A percentile compares a stretch with the other conserved stretches of the same genome.
phyloP scores from a whole-genome alignment of 176 grass and related monocot genomes.

The Cenchrus purpureus region DNA sequence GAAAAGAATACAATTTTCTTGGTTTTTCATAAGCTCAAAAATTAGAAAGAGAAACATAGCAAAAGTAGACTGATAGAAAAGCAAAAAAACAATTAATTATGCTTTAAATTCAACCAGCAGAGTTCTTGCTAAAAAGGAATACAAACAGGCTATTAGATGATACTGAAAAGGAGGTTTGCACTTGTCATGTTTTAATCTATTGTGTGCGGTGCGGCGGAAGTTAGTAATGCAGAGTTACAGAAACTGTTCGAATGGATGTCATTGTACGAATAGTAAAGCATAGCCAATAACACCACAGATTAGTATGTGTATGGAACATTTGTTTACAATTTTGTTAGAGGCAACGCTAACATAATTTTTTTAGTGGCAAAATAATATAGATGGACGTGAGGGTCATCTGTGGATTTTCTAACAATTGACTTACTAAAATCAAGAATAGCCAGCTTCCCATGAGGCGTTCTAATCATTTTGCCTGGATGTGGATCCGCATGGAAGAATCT shows the following conservation, averaged over 20 bases:
- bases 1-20: not conserved
- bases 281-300: not conserved
- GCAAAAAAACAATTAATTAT: not conserved
- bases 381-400: not conserved
- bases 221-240: too few relatives aligned
- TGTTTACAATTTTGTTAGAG: conserved; percentile 12
- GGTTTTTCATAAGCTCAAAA: not conserved
- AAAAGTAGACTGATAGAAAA: not conserved
- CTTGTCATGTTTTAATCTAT: too few relatives aligned
- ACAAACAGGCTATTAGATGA: conserved; percentile 11
- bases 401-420: conserved; percentile 30
- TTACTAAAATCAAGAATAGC: conserved; percentile 99
- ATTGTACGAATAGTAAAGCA: conserved; percentile 8
- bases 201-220: too few relatives aligned
- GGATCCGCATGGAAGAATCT: conserved; percentile 98
- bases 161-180: not conserved
- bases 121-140: conserved; percentile 6
- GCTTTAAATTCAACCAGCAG: not conserved
- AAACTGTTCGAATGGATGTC: not conserved
- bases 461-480: conserved; percentile 98
- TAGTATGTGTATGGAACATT: not conserved
- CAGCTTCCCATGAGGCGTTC: conserved; percentile 90
- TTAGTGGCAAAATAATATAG: not conserved
- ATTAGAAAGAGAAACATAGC: not conserved
- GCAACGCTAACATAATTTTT: not conserved